Conservation (phyloP, 2,329 filamentous ascomycete genomes). For the Balansia obtecta region DNA sequence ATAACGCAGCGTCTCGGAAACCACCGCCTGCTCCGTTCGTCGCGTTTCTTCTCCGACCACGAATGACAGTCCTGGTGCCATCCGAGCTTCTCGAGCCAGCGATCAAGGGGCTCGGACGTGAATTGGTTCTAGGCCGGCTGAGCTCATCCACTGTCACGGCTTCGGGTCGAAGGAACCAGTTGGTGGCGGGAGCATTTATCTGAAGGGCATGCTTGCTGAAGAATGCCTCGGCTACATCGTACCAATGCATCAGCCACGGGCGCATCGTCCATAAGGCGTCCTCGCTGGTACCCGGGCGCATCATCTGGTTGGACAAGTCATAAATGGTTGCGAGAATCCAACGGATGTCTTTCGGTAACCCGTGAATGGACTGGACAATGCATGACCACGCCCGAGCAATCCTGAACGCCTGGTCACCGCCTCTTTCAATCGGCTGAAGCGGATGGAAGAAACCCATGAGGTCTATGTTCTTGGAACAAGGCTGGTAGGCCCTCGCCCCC, state of each 20-base stretch:
- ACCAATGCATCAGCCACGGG: constrained; percentile 19
- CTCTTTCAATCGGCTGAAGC: constrained; percentile 11
- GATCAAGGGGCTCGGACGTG: background rate
- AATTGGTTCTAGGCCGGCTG: background rate
- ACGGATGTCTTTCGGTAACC: constrained; percentile 18
- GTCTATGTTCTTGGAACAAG: constrained; percentile 15
- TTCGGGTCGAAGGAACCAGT: constrained; percentile 16
- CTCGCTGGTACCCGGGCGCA: constrained; percentile 10
- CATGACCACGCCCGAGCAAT: constrained; percentile 20
- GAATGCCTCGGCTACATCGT: constrained; percentile 14
- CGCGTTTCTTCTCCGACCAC: background rate
- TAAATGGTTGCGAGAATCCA: constrained; percentile 20
- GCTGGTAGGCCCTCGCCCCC: constrained; percentile 16
- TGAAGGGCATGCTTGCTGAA: constrained; percentile 10
- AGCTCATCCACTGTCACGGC: background rate
- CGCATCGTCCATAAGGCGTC: constrained; percentile 13
- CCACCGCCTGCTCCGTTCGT: background rate
- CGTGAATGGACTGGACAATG: constrained; percentile 11
- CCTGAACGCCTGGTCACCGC: constrained; percentile 15
- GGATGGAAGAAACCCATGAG: constrained; percentile 11
- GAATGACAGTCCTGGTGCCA: constrained; percentile 2
- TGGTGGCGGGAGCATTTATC: constrained; percentile 9
- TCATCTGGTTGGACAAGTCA: constrained; percentile 18
- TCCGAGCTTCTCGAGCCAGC: constrained; percentile 1
- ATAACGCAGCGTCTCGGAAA: background rate